Conservation (phyloP, 176 grass and related monocot species). For the bread wheat (Triticum aestivum) region DNA sequence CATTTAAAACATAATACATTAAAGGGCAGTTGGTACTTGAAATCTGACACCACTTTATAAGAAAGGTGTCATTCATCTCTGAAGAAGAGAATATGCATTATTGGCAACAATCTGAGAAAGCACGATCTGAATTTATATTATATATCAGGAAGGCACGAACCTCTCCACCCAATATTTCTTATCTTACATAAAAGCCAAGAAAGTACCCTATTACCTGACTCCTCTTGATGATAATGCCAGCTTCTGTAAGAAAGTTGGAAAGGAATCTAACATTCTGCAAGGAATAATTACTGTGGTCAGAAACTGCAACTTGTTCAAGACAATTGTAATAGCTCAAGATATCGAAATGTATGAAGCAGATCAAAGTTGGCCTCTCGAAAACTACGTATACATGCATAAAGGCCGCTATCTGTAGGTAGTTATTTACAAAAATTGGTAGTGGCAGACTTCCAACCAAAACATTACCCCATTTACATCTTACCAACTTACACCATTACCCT, state of each 20-base stretch:
- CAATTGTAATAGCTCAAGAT: not conserved
- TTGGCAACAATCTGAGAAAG: not conserved
- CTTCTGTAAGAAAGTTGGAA: conserved; percentile 85
- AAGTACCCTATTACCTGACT: conserved; percentile 61
- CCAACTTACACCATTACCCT: not conserved
- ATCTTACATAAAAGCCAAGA: not conserved
- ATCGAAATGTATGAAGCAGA: conserved; percentile 17
- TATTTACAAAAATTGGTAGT: not conserved
- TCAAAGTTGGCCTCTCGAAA: not conserved
- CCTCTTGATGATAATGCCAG: conserved; percentile 94
- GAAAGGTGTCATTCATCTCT: not conserved
- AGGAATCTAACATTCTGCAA: conserved; percentile 94
- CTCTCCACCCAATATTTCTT: not conserved
- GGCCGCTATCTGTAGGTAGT: not conserved
- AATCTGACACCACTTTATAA: not conserved
- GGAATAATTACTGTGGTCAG: conserved; percentile 29
- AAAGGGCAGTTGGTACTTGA: not conserved
- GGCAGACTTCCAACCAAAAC: not conserved
- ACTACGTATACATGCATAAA: not conserved
- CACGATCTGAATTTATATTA: not conserved
- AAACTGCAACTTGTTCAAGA: conserved; percentile 7
- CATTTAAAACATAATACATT: not conserved
- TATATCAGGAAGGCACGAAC: not conserved
- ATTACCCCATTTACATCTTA: not conserved
- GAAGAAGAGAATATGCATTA: not conserved